These are phyloP conservation scores for Pleurozium schreberi DNA, from an alignment of 225 moss, liverwort and hornwort species.

Conservation along the genomic window DNA sequence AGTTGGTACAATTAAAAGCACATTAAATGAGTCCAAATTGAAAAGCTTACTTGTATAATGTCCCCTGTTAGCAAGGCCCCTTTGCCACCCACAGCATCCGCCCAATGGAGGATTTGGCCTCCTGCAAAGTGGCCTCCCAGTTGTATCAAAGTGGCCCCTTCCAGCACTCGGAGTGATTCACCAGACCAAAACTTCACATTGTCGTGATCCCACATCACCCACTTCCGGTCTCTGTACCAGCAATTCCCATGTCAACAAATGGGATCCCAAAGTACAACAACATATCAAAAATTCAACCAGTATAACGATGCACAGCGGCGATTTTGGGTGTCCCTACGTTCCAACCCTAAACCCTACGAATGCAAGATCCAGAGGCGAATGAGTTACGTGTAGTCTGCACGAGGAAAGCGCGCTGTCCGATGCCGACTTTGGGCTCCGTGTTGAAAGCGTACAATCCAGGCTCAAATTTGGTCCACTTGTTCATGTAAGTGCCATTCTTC, in stretches of 20 bases:
- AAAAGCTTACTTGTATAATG: constrained; percentile 46
- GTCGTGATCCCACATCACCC: constrained; percentile 69
- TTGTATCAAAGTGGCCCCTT: constrained; percentile 45
- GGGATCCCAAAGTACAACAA: neutral
- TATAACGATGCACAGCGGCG: neutral
- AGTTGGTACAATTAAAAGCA: neutral
- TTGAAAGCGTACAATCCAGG: constrained; percentile 49
- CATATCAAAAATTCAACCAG: neutral
- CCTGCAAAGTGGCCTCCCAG: constrained; percentile 87
- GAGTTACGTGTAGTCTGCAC: constrained; percentile 60
- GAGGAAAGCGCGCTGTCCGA: constrained; percentile 84
- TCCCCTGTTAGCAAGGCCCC: constrained; percentile 67
- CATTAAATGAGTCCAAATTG: neutral
- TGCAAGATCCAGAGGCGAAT: neutral
- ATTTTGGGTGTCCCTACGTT: neutral
- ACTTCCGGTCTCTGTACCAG: constrained; percentile 51
- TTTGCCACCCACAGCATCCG: constrained; percentile 53
- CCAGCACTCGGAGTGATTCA: constrained; percentile 50
- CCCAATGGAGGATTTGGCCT: constrained; percentile 67
- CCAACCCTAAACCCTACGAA: neutral
- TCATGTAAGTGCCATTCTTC: constrained; percentile 39
- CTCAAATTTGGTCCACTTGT: constrained; percentile 73
- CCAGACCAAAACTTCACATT: constrained; percentile 81
- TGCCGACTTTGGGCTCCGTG: constrained; percentile 65
- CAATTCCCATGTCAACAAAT: neutral